Evolutionary conservation across 139 green algal species (phyloP), one percentile per base, ranked within the genome.

Genomic region (Bryopsis sp.): DNA sequence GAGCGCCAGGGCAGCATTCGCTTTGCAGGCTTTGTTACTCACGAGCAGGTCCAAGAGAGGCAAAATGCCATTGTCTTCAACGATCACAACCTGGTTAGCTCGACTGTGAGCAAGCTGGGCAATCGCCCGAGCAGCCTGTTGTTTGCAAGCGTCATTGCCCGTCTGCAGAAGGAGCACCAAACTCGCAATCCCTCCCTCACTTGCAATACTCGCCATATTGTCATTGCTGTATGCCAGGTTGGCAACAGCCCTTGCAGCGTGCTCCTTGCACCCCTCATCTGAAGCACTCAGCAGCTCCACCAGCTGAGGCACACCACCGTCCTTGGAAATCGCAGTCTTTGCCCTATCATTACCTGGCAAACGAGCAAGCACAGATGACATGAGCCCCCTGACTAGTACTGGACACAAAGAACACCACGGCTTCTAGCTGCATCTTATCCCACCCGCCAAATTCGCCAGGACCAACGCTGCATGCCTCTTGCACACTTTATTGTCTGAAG

Each of bases 401-500:
- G n/a, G n/a, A n/a, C n/a, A n/a, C n/a, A n/a, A n/a, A n/a, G n/a
- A n/a, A n/a, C n/a, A n/a, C n/a, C n/a, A n/a, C n/a, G n/a, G n/a
- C n/a, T n/a, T n/a, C n/a, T n/a, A n/a, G n/a, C n/a, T n/a, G n/a
- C n/a, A n/a, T n/a, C n/a, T n/a, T n/a, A n/a, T n/a, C n/a, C n/a
- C n/a, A n/a, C n/a, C n/a, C n/a, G n/a, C n/a, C 43, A 69, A 36
- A 35, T 69, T 69, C 3, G 62, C 62, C 37, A 69, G 54, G 19
- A 69, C 62, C 35, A 69, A 35, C 19, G 62, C 62, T 31, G 62
- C 62, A 36, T 54, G 26, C 4, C 62, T 35, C 26, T 69, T 69
- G 62, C 62, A 69, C 19, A 34, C 7, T n/a, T 69, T 69, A n/a
- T 69, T 69, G 37, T 69, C 62, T 33, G 62, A 69, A 34, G 62